Evolutionary conservation across 306 rosid species (phyloP).

Genomic region (Nissolia schottii): DNA sequence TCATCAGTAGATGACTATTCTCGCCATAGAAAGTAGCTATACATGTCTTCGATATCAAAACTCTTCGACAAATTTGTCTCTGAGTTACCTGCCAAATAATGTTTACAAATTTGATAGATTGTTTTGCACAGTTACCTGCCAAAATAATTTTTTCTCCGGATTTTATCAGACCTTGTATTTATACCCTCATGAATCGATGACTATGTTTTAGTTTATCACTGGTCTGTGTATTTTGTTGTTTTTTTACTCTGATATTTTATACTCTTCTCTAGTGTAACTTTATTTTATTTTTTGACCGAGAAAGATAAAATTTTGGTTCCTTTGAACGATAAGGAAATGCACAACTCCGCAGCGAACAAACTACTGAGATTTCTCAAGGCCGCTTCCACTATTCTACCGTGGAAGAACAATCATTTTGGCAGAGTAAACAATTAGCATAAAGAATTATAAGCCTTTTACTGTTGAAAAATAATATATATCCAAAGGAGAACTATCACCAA

Average conservation of each 20-base stretch:
- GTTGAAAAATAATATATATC: not conserved
- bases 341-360: too few relatives aligned
- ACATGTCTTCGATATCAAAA: not conserved
- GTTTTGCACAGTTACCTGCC: not conserved
- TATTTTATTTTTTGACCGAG: not conserved
- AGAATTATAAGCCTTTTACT: not conserved
- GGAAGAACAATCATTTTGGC: not conserved
- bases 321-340: too few relatives aligned
- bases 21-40: not conserved
- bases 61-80: not conserved
- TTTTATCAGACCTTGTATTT: not conserved
- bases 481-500: not conserved
- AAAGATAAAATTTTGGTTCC: not conserved
- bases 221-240: not conserved
- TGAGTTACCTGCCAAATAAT: slow-evolving; percentile 10
- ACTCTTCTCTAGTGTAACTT: not conserved
- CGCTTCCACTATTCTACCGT: not conserved
- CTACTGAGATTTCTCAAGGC: not conserved
- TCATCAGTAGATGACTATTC: not conserved
- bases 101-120: not conserved
- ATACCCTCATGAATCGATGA: not conserved
- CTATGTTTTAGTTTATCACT: not conserved
- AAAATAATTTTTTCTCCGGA: not conserved
- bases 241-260: not conserved
- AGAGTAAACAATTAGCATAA: not conserved